These are phyloP conservation scores for Starmera caribaea DNA, from an alignment of 805 yeast genomes.

Conservation along the genomic window DNA sequence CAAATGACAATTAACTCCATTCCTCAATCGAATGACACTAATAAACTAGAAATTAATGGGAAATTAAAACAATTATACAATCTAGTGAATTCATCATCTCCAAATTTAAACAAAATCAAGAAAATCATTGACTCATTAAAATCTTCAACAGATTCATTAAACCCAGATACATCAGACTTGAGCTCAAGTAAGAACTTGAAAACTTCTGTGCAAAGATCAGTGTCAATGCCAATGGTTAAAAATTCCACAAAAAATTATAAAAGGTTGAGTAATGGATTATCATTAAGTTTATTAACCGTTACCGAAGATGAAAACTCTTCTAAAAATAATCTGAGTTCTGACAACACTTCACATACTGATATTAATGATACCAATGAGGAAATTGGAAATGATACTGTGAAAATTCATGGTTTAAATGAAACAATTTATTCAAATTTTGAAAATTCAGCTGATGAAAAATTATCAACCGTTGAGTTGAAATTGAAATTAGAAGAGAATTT, in stretches of 20 bases:
- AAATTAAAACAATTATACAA: not conserved
- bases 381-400: too few species aligned
- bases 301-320: conserved; percentile 14
- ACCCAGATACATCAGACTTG: not conserved
- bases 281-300: conserved; percentile 19
- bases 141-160: not conserved
- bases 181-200: too few species aligned
- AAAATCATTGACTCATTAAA: conserved; percentile 2
- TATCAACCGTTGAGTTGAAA: too few species aligned
- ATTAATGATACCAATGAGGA: not conserved
- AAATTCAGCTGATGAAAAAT: too few species aligned
- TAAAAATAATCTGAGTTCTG: conserved; percentile 14
- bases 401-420: too few species aligned
- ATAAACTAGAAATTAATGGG: not conserved
- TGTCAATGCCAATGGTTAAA: conserved; percentile 1
- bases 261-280: conserved; percentile 19
- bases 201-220: conserved; percentile 7
- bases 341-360: conserved; percentile 2
- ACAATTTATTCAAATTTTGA: too few species aligned
- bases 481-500: too few species aligned
- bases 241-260: conserved; percentile 10
- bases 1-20: too few species aligned
- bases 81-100: not conserved
- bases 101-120: conserved; percentile 3
- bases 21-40: not conserved